Evolutionary conservation across 176 grass and related monocot species (phyloP), one percentile per base, ranked within the genome.

Genomic region (Oryza glaberrima): DNA sequence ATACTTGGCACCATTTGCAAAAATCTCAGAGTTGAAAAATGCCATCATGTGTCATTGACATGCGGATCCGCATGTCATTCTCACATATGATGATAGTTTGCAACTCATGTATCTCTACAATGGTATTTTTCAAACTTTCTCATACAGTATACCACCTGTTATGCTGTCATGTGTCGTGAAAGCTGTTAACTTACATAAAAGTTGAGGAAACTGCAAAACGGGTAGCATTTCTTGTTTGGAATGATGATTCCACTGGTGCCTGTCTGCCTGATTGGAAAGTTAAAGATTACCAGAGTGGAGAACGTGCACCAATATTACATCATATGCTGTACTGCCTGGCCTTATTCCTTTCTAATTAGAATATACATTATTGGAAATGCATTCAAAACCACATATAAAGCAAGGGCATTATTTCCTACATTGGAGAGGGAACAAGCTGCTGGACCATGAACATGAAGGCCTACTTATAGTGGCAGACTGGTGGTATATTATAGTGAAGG

Each of bases 111-210:
- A 41, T 41, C 40, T 41, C 40, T 41, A 41, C 6, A 7, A 41
- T 41, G 40, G 40, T 8, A 41, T 41, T 41, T 41, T 41, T 8
- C 7, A 41, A 41, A 41, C 40, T 41, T 8, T 41, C 40, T 41
- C 40, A 8, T 41, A 41, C 40, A 22, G 17, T 61, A 93, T 98
- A 85, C 63, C 92, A 45, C 93, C 96, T 82, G 93, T 98, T 34
- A 95, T 98, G 96, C 85, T 98, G 16, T 98, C 96, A 10, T 95
- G 93, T 95, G n/a, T 94, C 91, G 3, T 95, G 93, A 85, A 98
- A 98, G 75, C 83, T 98, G 30, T 87, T 95, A 34, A 89, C 93
- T 60, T 89, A 95, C 74, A 98, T 94, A 89, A 93, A 98, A 90
- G 74, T 87, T 69, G 96, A 95, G 85, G 93, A 98, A 88, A 92